Conservation (phyloP, 2,329 filamentous ascomycete genomes). For the Raffaelea arxii region DNA sequence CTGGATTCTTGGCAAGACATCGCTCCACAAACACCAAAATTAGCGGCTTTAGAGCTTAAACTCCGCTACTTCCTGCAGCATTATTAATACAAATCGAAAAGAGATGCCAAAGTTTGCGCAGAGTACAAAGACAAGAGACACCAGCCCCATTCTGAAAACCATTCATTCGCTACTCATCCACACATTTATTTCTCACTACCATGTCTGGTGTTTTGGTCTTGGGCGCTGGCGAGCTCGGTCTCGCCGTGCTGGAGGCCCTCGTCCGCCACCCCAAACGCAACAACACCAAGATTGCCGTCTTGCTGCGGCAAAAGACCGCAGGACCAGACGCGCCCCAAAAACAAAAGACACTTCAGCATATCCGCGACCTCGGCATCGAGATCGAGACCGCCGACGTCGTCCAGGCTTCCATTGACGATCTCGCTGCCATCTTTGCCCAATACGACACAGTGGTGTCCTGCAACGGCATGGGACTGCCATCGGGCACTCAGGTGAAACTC, state of each 20-base stretch:
- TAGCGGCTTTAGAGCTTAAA: too few relatives aligned
- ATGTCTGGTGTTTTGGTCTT: background rate
- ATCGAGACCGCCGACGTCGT: slow-evolving; percentile 11
- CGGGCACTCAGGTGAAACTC: slow-evolving; percentile 49
- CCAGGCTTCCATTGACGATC: slow-evolving; percentile 22
- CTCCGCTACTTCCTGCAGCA: too few relatives aligned
- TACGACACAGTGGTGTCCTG: slow-evolving; percentile 51
- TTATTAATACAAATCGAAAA: too few relatives aligned
- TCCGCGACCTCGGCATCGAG: background rate
- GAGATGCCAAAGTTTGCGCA: too few relatives aligned
- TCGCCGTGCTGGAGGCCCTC: background rate
- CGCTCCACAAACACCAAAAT: too few relatives aligned
- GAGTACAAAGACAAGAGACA: too few relatives aligned
- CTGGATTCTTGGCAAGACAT: too few relatives aligned
- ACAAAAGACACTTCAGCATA: background rate
- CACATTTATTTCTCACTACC: too few relatives aligned
- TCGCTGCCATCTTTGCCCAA: slow-evolving; percentile 30
- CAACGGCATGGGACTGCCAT: slow-evolving; percentile 47
- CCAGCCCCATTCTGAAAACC: too few relatives aligned
- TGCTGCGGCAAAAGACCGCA: background rate
- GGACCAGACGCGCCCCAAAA: background rate
- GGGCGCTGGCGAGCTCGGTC: background rate
- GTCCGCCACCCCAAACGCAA: background rate
- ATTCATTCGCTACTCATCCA: too few relatives aligned
- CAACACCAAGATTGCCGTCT: background rate